A percentile compares a stretch with the other conserved stretches of the same genome.
These are phyloP conservation scores for Candida tibetensis DNA, from an alignment of 805 yeast species.

Conservation along the genomic window DNA sequence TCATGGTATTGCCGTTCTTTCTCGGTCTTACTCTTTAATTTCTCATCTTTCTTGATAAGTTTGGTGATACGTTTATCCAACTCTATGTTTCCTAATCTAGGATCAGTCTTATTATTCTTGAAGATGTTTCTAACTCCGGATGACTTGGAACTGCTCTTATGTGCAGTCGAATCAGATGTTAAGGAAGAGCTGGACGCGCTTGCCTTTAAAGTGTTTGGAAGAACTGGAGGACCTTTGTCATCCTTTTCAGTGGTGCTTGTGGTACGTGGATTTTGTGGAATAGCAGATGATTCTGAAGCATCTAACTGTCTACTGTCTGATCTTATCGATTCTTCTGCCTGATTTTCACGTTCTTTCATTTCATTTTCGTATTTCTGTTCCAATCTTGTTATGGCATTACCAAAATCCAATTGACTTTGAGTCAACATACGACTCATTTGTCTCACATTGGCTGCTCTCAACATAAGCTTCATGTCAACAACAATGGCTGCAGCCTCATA, in stretches of 20 bases:
- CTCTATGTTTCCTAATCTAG: conserved; percentile 23
- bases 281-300: not conserved
- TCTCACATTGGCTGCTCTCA: conserved; percentile 52
- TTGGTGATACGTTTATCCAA: conserved; percentile 33
- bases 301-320: no score
- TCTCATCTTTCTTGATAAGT: conserved; percentile 31
- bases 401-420: conserved; percentile 29
- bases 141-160: not conserved
- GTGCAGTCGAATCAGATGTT: not conserved
- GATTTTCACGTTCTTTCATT: not conserved
- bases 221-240: not conserved
- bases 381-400: conserved; percentile 22
- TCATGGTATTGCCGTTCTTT: conserved; percentile 13
- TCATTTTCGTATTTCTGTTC: conserved; percentile 12
- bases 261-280: not conserved
- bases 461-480: conserved; percentile 61
- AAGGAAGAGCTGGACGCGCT: conserved; percentile 11
- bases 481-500: conserved; percentile 61
- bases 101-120: conserved; percentile 22
- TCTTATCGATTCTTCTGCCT: not conserved
- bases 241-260: not conserved
- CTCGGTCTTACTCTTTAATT: conserved; percentile 16
- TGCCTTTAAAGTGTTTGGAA: conserved; percentile 7
- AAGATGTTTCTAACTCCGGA: conserved; percentile 10
- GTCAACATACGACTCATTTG: conserved; percentile 45